These are phyloP conservation scores for Aspergillus cejpii DNA, from an alignment of 2,329 filamentous ascomycete genomes.

Conservation along the genomic window DNA sequence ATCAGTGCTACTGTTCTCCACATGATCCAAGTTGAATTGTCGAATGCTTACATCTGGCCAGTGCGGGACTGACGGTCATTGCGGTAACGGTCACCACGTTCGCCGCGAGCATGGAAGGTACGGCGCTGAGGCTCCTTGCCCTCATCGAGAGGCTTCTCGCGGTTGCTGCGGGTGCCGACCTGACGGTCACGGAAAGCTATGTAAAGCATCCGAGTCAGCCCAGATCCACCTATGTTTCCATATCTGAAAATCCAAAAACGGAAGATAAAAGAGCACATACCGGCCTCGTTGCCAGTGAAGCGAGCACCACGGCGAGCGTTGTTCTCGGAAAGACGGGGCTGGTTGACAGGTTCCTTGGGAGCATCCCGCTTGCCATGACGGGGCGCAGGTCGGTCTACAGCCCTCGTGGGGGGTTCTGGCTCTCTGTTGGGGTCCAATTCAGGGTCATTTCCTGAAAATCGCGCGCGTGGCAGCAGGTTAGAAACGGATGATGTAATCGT, in stretches of 20 bases:
- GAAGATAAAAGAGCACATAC: conserved; percentile 51
- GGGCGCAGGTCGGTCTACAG: conserved; percentile 73
- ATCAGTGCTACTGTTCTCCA: conserved; percentile 22
- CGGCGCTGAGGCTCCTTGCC: conserved; percentile 43
- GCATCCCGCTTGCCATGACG: conserved; percentile 83
- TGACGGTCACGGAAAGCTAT: conserved; percentile 84
- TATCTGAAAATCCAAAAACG: neutral
- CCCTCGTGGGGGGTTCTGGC: conserved; percentile 73
- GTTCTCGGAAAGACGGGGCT: conserved; percentile 30
- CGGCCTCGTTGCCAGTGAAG: conserved; percentile 73
- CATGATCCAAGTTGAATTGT: neutral
- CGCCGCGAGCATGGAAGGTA: conserved; percentile 51
- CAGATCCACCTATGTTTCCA: conserved; percentile 3
- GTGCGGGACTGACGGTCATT: conserved; percentile 59
- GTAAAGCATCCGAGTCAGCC: conserved; percentile 15
- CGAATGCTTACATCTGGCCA: conserved; percentile 50
- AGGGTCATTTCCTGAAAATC: conserved; percentile 57
- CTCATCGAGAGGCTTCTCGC: conserved; percentile 70
- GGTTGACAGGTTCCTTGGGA: conserved; percentile 61
- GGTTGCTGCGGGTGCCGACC: conserved; percentile 76
- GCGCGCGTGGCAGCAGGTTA: conserved; percentile 25
- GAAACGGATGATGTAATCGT: conserved; percentile 22
- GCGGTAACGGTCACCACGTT: conserved; percentile 51
- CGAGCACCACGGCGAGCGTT: conserved; percentile 45
- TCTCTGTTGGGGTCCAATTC: conserved; percentile 67